phyloP scores from a whole-genome alignment of 2,329 filamentous ascomycete genomes.

The Diaporthe sp. region DNA sequence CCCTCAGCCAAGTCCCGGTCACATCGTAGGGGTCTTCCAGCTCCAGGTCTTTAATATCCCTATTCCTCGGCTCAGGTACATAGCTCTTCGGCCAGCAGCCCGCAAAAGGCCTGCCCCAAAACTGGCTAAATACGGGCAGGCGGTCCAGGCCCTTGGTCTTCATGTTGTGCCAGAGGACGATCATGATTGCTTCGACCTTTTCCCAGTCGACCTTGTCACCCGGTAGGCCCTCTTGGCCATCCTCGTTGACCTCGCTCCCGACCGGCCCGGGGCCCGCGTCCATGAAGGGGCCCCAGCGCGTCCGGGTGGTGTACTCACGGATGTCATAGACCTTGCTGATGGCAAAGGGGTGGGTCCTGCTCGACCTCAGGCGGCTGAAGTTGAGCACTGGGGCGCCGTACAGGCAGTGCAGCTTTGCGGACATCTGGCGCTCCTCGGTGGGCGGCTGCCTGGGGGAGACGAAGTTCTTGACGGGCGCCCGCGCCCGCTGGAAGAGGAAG shows the following conservation, averaged over 20 bases:
- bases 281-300: conserved; percentile 78
- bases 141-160: conserved; percentile 55
- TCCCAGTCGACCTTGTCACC: conserved; percentile 77
- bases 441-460: conserved; percentile 40
- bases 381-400: conserved; percentile 70
- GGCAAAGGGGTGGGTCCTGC: conserved; percentile 67
- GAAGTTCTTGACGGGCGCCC: conserved; percentile 43
- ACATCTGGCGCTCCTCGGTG: conserved; percentile 66
- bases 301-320: conserved; percentile 70
- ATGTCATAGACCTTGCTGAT: conserved; percentile 79
- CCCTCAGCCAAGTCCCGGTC: conserved; percentile 77
- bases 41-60: conserved; percentile 56
- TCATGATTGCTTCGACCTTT: conserved; percentile 79
- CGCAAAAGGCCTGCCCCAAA: conserved; percentile 67
- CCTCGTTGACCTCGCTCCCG: conserved; percentile 1
- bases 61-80: conserved; percentile 46
- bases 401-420: conserved; percentile 77
- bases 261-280: conserved; percentile 61
- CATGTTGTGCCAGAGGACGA: conserved; percentile 74
- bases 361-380: conserved; percentile 47
- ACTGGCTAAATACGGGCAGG: conserved; percentile 57
- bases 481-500: conserved; percentile 69
- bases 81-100: conserved; percentile 66
- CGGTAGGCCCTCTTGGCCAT: neutral
- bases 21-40: conserved; percentile 76